Evolutionary conservation across 257 asterid species (phyloP).

Genomic region (Catharanthus roseus): DNA sequence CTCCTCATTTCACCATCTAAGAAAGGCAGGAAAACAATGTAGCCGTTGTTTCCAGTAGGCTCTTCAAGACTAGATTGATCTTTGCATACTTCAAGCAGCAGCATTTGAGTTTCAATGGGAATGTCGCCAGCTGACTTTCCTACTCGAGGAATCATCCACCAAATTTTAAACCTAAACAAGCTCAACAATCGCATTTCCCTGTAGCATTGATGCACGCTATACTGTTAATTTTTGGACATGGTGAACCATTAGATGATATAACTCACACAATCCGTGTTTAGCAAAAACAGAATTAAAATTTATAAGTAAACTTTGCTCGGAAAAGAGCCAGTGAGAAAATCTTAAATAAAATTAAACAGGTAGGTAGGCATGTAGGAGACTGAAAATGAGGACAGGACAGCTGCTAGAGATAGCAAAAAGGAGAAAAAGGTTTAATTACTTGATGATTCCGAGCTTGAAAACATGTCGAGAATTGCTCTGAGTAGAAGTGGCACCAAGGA

Average conservation of each 20-base stretch:
- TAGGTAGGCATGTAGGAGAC: background rate
- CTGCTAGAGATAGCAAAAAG: too few species aligned
- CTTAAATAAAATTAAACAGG: too few species aligned
- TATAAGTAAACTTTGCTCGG: too few species aligned
- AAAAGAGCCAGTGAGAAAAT: too few species aligned
- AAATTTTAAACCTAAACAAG: constrained; percentile 51
- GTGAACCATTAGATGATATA: background rate
- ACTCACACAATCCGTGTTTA: background rate
- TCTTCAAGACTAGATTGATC: constrained; percentile 28
- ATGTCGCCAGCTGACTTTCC: constrained; percentile 54
- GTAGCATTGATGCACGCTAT: background rate
- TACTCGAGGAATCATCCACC: constrained; percentile 75
- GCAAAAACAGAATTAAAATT: background rate
- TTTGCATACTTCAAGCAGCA: constrained; percentile 44
- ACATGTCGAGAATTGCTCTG: constrained; percentile 34
- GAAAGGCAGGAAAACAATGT: constrained; percentile 52
- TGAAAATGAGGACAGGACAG: background rate
- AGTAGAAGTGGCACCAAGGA: constrained; percentile 38
- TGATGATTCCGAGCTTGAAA: constrained; percentile 47
- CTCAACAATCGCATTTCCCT: constrained; percentile 52
- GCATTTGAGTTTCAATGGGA: constrained; percentile 70
- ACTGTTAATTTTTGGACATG: too few species aligned
- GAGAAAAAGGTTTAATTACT: constrained; percentile 26
- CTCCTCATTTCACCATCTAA: constrained; percentile 52
- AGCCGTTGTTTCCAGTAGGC: constrained; percentile 23